Base-by-base conservation (phyloP, 352 stramenopile genomes). In the Phytophthora agathidicida region DNA sequence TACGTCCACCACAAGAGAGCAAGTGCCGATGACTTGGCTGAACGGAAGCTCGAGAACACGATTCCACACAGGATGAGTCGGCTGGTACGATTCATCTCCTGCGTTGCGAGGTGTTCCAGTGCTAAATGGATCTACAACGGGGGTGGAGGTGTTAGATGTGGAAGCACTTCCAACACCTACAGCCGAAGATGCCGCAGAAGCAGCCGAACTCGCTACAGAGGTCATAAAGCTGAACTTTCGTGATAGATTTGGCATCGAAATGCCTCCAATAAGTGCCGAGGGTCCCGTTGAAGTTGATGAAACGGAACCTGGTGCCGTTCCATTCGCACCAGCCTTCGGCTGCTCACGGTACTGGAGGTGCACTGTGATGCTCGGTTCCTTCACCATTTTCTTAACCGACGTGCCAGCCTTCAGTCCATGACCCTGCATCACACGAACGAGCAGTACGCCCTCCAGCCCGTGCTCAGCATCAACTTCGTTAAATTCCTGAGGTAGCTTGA, bases 401-500 rank as follows among this genome's bases (percentile, higher is more conserved):
- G 75, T 83, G 2, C 78, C 80, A 42, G 82, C 77, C 38, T 91
- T 91, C 22, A 95, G 65, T 16, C 86, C 86, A 51, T 86, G 88
- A 19, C 82, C 86, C 50, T 95, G 86, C 70, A 94, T 89, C 31
- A 95, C 75, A 7, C 85, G 80, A 11, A 95, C 83, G 7, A 92
- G 66, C 27, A 95, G 43, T 4, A 78, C 62, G 4, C 86, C 86
- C 22, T 91, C 68, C 11, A 88, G 63, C 0, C 84, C 84, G 10
- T 90, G 80, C 46, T 93, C 84, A 3, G 84, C 84, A 58, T 93
- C 84, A 11, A 96, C 86, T 53, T 96, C 86, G 31, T 96, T 90
- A 53, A 92, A 93, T 24, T 96, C 86, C 49, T 96, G 86, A 5
- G 86, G 86, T n/a, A 96, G 68, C 51, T 91, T 94, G 7, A 96